Evolutionary conservation across 2,329 filamentous ascomycete genomes (phyloP).

Genomic region (Lecanicillium sp.): DNA sequence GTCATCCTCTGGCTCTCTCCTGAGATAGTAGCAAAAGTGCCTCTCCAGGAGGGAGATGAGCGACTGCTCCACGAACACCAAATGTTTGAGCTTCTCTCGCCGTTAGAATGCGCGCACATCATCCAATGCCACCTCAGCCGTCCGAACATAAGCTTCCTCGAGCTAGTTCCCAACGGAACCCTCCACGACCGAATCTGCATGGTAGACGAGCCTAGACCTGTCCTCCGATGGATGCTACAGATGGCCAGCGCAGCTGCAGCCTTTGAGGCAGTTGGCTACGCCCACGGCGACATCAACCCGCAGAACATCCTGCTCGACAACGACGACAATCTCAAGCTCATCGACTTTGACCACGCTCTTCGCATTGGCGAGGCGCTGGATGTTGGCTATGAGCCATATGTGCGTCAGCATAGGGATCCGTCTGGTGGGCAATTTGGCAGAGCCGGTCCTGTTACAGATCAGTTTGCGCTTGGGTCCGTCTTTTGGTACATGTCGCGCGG

Average conservation of each 20-base stretch:
- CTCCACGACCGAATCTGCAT: constrained; percentile 11
- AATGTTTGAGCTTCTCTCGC: constrained; percentile 10
- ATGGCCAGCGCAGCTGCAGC: constrained; percentile 9
- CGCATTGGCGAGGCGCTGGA: constrained; percentile 8
- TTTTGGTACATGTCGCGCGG: constrained; percentile 14
- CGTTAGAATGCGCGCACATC: constrained; percentile 8
- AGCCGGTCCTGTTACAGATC: constrained; percentile 11
- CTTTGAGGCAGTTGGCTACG: constrained; percentile 11
- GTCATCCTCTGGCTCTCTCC: constrained; percentile 12
- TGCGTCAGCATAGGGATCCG: constrained; percentile 9
- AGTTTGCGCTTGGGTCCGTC: constrained; percentile 13
- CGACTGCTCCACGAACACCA: constrained; percentile 10
- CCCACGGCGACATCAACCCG: constrained; percentile 14
- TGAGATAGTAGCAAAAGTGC: constrained; percentile 13
- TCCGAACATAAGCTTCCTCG: constrained; percentile 12
- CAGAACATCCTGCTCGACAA: constrained; percentile 12
- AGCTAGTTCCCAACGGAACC: constrained; percentile 9
- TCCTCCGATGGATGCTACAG: constrained; percentile 12
- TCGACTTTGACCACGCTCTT: constrained; percentile 13
- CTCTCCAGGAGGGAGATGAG: constrained; percentile 10
- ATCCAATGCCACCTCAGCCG: constrained; percentile 8
- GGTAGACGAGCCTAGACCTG: constrained; percentile 5
- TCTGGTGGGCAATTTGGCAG: constrained; percentile 8
- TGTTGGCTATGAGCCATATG: constrained; percentile 14
- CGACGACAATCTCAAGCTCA: constrained; percentile 11